Evolutionary conservation across 306 rosid genomes (phyloP).

Genomic region (Prunus armeniaca): DNA sequence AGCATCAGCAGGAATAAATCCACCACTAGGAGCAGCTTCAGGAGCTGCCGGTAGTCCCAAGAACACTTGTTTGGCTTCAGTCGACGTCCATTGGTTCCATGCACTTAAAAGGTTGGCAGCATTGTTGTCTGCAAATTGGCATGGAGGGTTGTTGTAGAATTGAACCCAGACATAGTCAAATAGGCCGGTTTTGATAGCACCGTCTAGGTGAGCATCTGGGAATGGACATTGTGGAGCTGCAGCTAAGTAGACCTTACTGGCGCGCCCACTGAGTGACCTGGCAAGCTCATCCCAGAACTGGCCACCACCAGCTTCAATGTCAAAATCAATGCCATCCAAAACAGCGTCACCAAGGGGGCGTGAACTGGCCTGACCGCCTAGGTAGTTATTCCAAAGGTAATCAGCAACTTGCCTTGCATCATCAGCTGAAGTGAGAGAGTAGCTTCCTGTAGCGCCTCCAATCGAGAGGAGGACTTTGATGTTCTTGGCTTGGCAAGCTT

Average conservation of each 20-base stretch:
- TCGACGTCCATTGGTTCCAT: constrained; percentile 49
- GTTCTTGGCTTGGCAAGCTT: constrained; percentile 37
- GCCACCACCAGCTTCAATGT: constrained; percentile 35
- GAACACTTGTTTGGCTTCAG: constrained; percentile 34
- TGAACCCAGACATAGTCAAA: constrained; percentile 71
- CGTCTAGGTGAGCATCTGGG: constrained; percentile 41
- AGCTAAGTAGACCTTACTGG: constrained; percentile 28
- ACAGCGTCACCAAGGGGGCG: constrained; percentile 55
- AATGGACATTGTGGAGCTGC: constrained; percentile 69
- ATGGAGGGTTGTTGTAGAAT: constrained; percentile 56
- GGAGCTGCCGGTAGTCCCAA: constrained; percentile 61
- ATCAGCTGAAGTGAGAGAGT: constrained; percentile 42
- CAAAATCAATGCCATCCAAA: constrained; percentile 62
- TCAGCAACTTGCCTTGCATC: constrained; percentile 40
- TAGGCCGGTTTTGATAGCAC: constrained; percentile 46
- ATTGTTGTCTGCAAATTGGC: constrained; percentile 39
- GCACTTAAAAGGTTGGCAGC: constrained; percentile 31
- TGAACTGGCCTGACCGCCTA: constrained; percentile 42
- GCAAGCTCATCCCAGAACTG: constrained; percentile 48
- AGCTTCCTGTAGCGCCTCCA: constrained; percentile 44
- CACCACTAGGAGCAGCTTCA: constrained; percentile 45
- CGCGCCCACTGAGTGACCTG: constrained; percentile 16
- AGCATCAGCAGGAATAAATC: constrained; percentile 43
- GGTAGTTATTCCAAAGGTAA: constrained; percentile 55
- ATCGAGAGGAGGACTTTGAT: constrained; percentile 63